Conservation (phyloP, 2,329 filamentous ascomycete genomes). For the Endothia cerciana region DNA sequence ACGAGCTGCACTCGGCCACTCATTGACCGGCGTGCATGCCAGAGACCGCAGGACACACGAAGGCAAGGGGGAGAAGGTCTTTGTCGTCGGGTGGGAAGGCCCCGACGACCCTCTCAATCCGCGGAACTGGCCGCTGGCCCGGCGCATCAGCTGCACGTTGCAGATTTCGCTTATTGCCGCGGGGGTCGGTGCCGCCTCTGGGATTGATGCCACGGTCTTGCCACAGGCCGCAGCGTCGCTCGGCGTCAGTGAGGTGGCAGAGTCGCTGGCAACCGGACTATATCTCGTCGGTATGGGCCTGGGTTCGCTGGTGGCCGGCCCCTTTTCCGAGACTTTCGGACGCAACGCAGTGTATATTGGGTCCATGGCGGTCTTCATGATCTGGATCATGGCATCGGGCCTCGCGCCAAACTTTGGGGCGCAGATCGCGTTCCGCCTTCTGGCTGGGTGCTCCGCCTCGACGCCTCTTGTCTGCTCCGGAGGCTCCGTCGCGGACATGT, state of each 20-base stretch:
- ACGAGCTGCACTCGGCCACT: constrained; percentile 35
- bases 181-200: constrained; percentile 54
- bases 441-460: constrained; percentile 51
- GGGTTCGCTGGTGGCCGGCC: constrained; percentile 42
- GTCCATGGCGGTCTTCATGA: constrained; percentile 46
- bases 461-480: constrained; percentile 49
- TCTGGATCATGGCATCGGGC: constrained; percentile 50
- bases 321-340: constrained; percentile 45
- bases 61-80: constrained; percentile 39
- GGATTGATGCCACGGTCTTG: constrained; percentile 55
- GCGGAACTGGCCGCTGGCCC: constrained; percentile 40
- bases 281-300: constrained; percentile 44
- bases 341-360: constrained; percentile 46
- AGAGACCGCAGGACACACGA: constrained; percentile 33
- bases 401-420: constrained; percentile 47
- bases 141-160: constrained; percentile 44
- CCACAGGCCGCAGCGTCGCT: constrained; percentile 49
- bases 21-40: constrained; percentile 38
- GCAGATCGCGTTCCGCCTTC: constrained; percentile 51
- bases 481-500: constrained; percentile 48
- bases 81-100: constrained; percentile 44
- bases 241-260: constrained; percentile 53
- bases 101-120: constrained; percentile 44
- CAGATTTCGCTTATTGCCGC: constrained; percentile 52
- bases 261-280: constrained; percentile 50